These are phyloP conservation scores for Phytophthora chlamydospora DNA, from an alignment of 352 stramenopile genomes.

Conservation along the genomic window DNA sequence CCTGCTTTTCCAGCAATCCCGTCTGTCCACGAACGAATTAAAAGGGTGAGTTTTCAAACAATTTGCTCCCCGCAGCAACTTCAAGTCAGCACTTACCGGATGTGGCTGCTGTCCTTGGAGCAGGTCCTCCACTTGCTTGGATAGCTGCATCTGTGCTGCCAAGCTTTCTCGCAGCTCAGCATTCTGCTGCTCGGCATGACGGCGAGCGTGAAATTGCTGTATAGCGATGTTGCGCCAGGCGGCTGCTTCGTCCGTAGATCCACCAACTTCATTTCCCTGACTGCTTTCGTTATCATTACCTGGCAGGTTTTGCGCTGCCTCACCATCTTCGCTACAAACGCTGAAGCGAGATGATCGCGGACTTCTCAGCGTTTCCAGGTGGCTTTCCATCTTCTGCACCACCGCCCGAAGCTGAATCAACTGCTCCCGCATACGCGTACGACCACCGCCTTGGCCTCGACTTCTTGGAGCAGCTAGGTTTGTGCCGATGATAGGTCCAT, in stretches of 20 bases:
- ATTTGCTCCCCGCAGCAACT: no score
- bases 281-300: slow-evolving; percentile 9
- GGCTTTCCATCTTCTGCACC: slow-evolving; percentile 27
- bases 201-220: slow-evolving; percentile 28
- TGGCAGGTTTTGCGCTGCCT: background rate
- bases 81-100: slow-evolving; percentile 8
- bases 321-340: background rate
- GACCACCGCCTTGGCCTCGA: slow-evolving; percentile 7
- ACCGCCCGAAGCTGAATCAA: slow-evolving; percentile 27
- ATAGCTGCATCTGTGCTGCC: slow-evolving; percentile 16
- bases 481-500: background rate
- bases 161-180: slow-evolving; percentile 18
- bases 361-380: slow-evolving; percentile 24
- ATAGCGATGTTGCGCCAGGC: slow-evolving; percentile 23
- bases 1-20: no score
- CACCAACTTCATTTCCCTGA: background rate
- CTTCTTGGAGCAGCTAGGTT: slow-evolving; percentile 5
- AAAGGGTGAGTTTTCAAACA: no score
- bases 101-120: slow-evolving; percentile 20
- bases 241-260: background rate
- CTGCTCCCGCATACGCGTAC: slow-evolving; percentile 21
- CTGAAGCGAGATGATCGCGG: slow-evolving; percentile 15
- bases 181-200: slow-evolving; percentile 24
- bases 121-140: slow-evolving; percentile 25
- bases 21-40: no score